Conservation (phyloP, 768 basidiomycete species). For the Suillus fuscotomentosus region DNA sequence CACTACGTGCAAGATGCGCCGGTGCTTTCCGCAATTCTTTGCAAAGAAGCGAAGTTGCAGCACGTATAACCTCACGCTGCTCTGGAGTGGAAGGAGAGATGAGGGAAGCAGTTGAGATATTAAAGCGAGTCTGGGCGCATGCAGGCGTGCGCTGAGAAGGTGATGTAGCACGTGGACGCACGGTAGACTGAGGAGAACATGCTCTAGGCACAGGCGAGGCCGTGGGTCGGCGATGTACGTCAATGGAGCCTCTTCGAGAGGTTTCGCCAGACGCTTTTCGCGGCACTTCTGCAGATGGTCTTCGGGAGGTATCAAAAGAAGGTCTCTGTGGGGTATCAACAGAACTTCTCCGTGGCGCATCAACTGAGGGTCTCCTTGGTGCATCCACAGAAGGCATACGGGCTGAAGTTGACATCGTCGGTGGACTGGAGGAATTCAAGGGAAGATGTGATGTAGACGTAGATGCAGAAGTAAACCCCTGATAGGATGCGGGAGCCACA, state of each 20-base stretch:
- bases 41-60: constrained; percentile 61
- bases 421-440: constrained; percentile 25
- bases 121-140: constrained; percentile 55
- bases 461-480: constrained; percentile 48
- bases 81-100: constrained; percentile 49
- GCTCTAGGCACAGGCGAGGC: constrained; percentile 34
- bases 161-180: constrained; percentile 43
- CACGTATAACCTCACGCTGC: constrained; percentile 66
- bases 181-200: constrained; percentile 42
- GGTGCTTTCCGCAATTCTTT: constrained; percentile 66
- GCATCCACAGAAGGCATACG: constrained; percentile 27
- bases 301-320: constrained; percentile 31
- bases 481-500: constrained; percentile 38
- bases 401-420: constrained; percentile 28
- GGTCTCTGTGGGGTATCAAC: constrained; percentile 31
- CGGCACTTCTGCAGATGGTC: constrained; percentile 38
- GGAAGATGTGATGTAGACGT: constrained; percentile 51
- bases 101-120: constrained; percentile 59
- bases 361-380: constrained; percentile 27
- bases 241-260: constrained; percentile 19
- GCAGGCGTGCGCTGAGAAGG: constrained; percentile 41
- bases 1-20: constrained; percentile 48
- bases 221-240: constrained; percentile 24
- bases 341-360: constrained; percentile 24
- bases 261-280: constrained; percentile 31